Percentiles rank a stretch among this genome's conserved stretches.
Conservation (phyloP, 257 asterid genomes). For the Primulina tabacum region DNA sequence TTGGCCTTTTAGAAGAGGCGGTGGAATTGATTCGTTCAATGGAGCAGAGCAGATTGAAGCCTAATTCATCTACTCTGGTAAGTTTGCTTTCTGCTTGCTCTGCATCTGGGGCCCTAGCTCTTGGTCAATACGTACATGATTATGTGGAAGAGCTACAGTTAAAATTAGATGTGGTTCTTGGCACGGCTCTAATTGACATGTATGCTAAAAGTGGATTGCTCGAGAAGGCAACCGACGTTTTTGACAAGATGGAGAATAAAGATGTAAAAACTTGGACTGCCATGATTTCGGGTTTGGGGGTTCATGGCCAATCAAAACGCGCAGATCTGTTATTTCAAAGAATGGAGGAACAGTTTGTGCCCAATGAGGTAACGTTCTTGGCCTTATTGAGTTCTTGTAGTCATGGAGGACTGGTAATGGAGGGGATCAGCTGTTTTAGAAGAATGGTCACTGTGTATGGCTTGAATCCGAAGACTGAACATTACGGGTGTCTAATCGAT, state of each 20-base stretch:
- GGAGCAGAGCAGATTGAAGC: slow-evolving; percentile 34
- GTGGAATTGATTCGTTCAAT: slow-evolving; percentile 34
- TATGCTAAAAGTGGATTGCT: slow-evolving; percentile 59
- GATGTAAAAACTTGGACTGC: slow-evolving; percentile 59
- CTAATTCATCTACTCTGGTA: slow-evolving; percentile 55
- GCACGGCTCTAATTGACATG: slow-evolving; percentile 56
- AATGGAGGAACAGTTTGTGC: slow-evolving; percentile 57
- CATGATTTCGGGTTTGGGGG: slow-evolving; percentile 54
- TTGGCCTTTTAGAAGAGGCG: slow-evolving; percentile 42
- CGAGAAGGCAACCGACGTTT: slow-evolving; percentile 41
- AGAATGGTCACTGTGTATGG: slow-evolving; percentile 51
- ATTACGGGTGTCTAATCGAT: slow-evolving; percentile 81
- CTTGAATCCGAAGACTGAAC: slow-evolving; percentile 51
- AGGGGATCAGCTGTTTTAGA: slow-evolving; percentile 42
- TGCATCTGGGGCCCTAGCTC: slow-evolving; percentile 36
- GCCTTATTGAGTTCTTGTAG: slow-evolving; percentile 59
- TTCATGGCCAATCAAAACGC: slow-evolving; percentile 42
- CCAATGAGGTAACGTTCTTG: slow-evolving; percentile 68
- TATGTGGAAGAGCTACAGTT: slow-evolving; percentile 34
- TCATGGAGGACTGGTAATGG: slow-evolving; percentile 55
- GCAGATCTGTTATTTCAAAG: slow-evolving; percentile 40
- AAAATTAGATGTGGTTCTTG: slow-evolving; percentile 46
- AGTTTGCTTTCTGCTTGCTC: slow-evolving; percentile 58
- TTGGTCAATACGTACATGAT: slow-evolving; percentile 36
- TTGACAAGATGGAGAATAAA: slow-evolving; percentile 40